Evolutionary conservation across 108 stramenopile species (phyloP).

Genomic region (Fistulifera solaris): DNA sequence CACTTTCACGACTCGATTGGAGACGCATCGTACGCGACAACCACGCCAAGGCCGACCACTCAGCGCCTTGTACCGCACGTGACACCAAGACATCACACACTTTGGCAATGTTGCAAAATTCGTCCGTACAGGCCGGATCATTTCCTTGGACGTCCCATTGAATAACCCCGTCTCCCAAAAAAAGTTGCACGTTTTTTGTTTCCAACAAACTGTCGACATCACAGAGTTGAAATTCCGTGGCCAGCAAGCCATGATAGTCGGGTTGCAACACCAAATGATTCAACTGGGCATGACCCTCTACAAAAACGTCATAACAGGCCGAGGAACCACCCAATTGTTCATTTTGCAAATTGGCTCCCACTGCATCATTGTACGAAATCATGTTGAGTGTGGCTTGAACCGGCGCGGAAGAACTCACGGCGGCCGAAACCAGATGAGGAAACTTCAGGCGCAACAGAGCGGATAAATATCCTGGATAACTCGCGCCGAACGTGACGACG

Average conservation of each 20-base stretch:
- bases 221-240: conserved; percentile 67
- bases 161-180: conserved; percentile 83
- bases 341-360: conserved; percentile 46
- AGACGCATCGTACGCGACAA: conserved; percentile 7
- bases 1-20: conserved; percentile 15
- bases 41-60: conserved; percentile 23
- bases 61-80: neutral
- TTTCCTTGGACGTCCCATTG: conserved; percentile 73
- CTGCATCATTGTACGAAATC: conserved; percentile 62
- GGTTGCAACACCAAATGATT: conserved; percentile 10
- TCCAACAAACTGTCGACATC: conserved; percentile 30
- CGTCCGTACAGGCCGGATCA: conserved; percentile 64
- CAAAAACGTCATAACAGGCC: conserved; percentile 51
- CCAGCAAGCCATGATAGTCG: conserved; percentile 23
- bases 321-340: conserved; percentile 56
- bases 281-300: conserved; percentile 56
- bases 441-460: conserved; percentile 75
- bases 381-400: conserved; percentile 72
- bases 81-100: conserved; percentile 27
- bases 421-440: conserved; percentile 71
- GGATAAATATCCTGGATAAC: conserved; percentile 82
- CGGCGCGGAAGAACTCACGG: conserved; percentile 81
- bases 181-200: conserved; percentile 34
- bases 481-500: conserved; percentile 85
- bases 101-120: conserved; percentile 70